These are phyloP conservation scores for Paramecium tetraurelia DNA, from an alignment of 73 alveolate genomes.

Conservation along the genomic window DNA sequence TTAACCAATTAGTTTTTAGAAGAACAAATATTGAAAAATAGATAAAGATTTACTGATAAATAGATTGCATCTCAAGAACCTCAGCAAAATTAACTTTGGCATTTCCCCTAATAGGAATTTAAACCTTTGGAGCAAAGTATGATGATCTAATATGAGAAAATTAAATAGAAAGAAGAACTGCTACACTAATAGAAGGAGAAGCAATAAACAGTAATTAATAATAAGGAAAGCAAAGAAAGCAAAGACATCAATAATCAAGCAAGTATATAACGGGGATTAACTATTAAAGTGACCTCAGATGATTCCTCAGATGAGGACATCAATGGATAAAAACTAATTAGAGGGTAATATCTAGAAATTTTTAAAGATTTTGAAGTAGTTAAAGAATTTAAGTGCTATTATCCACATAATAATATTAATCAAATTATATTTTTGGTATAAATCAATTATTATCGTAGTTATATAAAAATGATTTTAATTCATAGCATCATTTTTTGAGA, in stretches of 20 bases:
- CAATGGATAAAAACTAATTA: background rate
- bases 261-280: background rate
- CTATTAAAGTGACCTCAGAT: background rate
- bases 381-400: background rate
- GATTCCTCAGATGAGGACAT: background rate
- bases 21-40: background rate
- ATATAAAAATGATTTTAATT: background rate
- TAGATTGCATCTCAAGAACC: background rate
- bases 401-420: background rate
- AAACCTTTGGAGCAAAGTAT: background rate
- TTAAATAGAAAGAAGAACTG: background rate
- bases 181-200: background rate
- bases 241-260: background rate
- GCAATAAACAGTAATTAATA: background rate
- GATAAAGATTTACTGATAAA: background rate
- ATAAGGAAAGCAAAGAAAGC: background rate
- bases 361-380: background rate
- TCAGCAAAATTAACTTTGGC: background rate
- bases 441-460: background rate
- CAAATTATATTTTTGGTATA: background rate
- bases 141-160: background rate
- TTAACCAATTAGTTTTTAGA: background rate
- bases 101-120: background rate
- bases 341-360: background rate
- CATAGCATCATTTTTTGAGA: background rate